phyloP scores from a whole-genome alignment of 2,329 filamentous ascomycete genomes.

The Fonsecaea pedrosoi region DNA sequence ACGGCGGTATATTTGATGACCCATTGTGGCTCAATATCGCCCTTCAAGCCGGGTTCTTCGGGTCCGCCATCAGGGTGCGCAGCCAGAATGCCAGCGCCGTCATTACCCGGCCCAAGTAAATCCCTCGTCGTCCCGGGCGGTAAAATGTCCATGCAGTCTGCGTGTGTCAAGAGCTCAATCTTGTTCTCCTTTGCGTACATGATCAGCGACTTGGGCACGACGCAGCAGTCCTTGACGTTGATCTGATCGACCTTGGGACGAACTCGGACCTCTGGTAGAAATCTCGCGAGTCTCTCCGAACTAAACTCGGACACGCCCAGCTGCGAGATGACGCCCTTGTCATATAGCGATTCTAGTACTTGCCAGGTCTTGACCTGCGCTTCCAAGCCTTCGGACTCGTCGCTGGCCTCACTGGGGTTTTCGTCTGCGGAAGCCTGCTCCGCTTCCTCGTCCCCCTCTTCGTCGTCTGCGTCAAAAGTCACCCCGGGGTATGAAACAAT shows the following conservation, averaged over 20 bases:
- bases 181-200: conserved; percentile 80
- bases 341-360: conserved; percentile 74
- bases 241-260: conserved; percentile 90
- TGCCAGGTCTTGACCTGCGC: conserved; percentile 71
- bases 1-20: conserved; percentile 97
- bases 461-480: conserved; percentile 90
- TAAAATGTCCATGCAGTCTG: conserved; percentile 90
- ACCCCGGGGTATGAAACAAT: conserved; percentile 93
- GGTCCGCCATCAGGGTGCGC: conserved; percentile 56
- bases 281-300: conserved; percentile 77
- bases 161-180: conserved; percentile 90
- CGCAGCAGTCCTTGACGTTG: conserved; percentile 94
- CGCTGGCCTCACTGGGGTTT: conserved; percentile 46
- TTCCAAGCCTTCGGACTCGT: conserved; percentile 61
- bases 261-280: conserved; percentile 73
- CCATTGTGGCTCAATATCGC: conserved; percentile 87
- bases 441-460: conserved; percentile 76
- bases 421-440: conserved; percentile 61
- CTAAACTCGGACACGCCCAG: conserved; percentile 93
- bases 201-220: conserved; percentile 86
- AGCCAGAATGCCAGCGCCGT: conserved; percentile 78
- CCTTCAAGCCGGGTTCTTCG: conserved; percentile 67
- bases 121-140: conserved; percentile 84
- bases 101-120: conserved; percentile 74
- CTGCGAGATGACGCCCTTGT: conserved; percentile 72